A percentile compares a stretch with the other conserved stretches of the same genome.
phyloP scores from a whole-genome alignment of 768 basidiomycete species.

The Pulveroboletus ravenelii region DNA sequence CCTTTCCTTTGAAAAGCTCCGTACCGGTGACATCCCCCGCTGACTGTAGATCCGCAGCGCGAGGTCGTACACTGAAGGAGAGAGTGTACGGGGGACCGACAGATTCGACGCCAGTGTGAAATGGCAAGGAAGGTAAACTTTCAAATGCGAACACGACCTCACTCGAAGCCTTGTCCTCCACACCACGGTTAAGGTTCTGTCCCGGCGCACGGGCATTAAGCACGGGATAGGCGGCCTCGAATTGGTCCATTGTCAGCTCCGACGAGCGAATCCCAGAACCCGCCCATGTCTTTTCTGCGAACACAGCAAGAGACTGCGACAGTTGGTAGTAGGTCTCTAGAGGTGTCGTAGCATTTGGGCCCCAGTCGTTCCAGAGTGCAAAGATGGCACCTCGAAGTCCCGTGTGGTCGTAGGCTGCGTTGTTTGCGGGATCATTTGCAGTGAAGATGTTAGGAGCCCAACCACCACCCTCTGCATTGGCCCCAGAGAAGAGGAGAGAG shows the following conservation, averaged over 20 bases:
- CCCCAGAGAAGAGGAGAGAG: slow-evolving; percentile 30
- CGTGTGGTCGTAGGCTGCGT: slow-evolving; percentile 25
- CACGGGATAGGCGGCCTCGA: slow-evolving; percentile 32
- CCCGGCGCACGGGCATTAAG: slow-evolving; percentile 39
- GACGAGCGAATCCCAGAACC: slow-evolving; percentile 35
- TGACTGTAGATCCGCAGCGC: slow-evolving; percentile 9
- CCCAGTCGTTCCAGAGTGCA: slow-evolving; percentile 43
- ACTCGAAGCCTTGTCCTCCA: slow-evolving; percentile 22
- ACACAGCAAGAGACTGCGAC: slow-evolving; percentile 36
- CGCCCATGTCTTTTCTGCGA: slow-evolving; percentile 42
- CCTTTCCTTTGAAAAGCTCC: slow-evolving; percentile 33
- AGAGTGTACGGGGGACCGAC: slow-evolving; percentile 43
- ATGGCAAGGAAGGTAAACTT: slow-evolving; percentile 12
- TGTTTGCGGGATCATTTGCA: slow-evolving; percentile 27
- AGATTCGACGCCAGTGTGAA: slow-evolving; percentile 31
- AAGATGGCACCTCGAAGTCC: slow-evolving; percentile 34
- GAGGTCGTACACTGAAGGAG: slow-evolving; percentile 35
- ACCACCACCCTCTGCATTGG: slow-evolving; percentile 23
- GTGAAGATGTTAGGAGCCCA: slow-evolving; percentile 37
- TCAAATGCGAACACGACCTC: slow-evolving; percentile 30
- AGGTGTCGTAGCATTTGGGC: slow-evolving; percentile 41
- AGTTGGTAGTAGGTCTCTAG: slow-evolving; percentile 43
- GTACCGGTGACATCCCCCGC: slow-evolving; percentile 13
- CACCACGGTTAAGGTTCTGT: slow-evolving; percentile 41
- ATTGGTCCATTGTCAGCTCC: slow-evolving; percentile 33